Evolutionary conservation across 2,329 filamentous ascomycete species (phyloP).

Genomic region (Elsinoe ampelina): DNA sequence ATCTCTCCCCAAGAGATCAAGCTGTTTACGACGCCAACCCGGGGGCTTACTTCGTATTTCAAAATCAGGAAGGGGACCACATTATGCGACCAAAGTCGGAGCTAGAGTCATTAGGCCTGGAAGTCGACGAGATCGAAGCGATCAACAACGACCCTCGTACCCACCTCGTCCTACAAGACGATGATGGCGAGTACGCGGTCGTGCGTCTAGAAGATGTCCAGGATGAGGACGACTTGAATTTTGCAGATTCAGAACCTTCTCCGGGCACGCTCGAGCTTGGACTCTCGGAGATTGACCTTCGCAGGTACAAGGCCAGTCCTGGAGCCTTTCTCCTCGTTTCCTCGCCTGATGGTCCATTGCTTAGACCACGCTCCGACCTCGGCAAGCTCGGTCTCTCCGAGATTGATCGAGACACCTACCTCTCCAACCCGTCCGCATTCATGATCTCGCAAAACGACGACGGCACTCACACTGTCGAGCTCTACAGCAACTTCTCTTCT

Average conservation of each 20-base stretch:
- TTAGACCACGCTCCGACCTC: neutral
- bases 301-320: neutral
- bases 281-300: neutral
- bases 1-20: neutral
- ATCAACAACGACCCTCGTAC: neutral
- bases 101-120: neutral
- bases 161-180: neutral
- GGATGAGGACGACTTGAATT: neutral
- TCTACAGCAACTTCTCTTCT: neutral
- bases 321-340: neutral
- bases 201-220: neutral
- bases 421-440: neutral
- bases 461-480: neutral
- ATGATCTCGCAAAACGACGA: neutral
- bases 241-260: neutral
- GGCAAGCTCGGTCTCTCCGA: neutral
- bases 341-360: neutral
- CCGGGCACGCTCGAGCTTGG: neutral
- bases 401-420: neutral
- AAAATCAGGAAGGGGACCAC: neutral
- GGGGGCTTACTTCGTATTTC: neutral
- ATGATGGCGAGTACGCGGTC: neutral
- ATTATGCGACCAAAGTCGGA: neutral
- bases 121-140: neutral
- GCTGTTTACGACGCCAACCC: neutral